Base-by-base conservation (phyloP, 2,329 filamentous ascomycete species). In the Mycocentrospora acerina region DNA sequence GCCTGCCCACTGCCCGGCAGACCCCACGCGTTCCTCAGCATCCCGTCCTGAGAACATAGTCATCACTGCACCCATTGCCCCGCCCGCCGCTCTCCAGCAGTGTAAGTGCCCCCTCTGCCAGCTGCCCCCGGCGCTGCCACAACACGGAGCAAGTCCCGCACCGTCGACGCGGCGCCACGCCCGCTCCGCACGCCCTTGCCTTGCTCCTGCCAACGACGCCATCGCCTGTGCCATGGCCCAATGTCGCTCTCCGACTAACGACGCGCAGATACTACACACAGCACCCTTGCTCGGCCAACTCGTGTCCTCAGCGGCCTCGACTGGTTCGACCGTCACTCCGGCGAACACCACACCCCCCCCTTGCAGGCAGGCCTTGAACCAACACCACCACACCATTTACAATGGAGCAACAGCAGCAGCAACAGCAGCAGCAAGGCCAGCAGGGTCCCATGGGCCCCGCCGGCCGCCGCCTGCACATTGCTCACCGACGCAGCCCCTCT, bases 401-500 rank as follows among this genome's bases (percentile, higher is more conserved):
- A 24, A 74, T 74, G 71, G 71, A 73, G 56, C 71, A 72, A 51
- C 69, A 84, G 69, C 79, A 79, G 59, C 73, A 76, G 66, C 61
- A 55, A n/a, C 36, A 32, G 29, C 35, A 47, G 48, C 71, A 72
- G 56, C 69, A 83, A 70, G 79, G 79, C 59, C 73, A 76, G 67
- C 63, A 58, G 40, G 68, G 66, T 46, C 69, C 71, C 32, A 69
- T 71, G 62, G 90, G 89, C 58, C 88, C 88, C 62, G 74, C 85
- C 67, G 90, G 90, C 65, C 90, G 91, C 67, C 86, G 90, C 69
- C 82, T 97, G 69, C 90, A 97, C 76, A 96, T 97, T 73, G 91
- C 91, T 64, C 91, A 97, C 77, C 86, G 91, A 67, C 85, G 91
- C 72, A 96, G 90, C 74, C 93, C 91, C 53, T 97, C 93, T 57